These are phyloP conservation scores for Osmozyma mogii DNA, from an alignment of 805 yeast species.

Conservation along the genomic window DNA sequence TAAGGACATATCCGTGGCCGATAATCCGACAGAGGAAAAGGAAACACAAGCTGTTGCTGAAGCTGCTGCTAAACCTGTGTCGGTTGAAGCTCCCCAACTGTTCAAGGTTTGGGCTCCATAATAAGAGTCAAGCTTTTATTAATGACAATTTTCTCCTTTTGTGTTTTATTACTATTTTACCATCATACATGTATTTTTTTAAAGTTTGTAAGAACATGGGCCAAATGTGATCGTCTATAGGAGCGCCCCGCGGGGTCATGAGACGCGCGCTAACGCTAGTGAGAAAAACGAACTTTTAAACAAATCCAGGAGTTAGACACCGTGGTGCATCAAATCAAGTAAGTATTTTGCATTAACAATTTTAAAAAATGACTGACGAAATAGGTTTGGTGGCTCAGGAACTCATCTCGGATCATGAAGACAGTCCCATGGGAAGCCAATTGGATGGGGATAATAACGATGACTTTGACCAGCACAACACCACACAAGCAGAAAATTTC, in stretches of 20 bases:
- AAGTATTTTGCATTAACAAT: too few species aligned
- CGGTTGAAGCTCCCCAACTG: constrained; percentile 33
- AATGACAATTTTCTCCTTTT: background rate
- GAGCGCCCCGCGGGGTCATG: constrained; percentile 3
- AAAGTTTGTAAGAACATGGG: background rate
- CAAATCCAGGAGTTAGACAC: too few species aligned
- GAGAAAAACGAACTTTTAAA: background rate
- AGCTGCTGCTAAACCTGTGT: constrained; percentile 23
- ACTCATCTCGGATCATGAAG: too few species aligned
- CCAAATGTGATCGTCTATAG: background rate
- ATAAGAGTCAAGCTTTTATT: constrained; percentile 1
- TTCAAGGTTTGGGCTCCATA: constrained; percentile 40
- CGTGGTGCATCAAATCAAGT: too few species aligned
- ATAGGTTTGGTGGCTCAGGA: too few species aligned
- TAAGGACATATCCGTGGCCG: constrained; percentile 4
- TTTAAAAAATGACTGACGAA: too few species aligned
- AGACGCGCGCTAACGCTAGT: constrained; percentile 1
- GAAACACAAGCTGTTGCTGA: constrained; percentile 3
- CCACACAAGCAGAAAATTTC: too few species aligned
- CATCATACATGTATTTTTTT: background rate
- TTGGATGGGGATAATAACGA: too few species aligned
- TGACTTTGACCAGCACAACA: too few species aligned
- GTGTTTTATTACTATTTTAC: background rate
- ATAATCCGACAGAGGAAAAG: constrained; percentile 2
- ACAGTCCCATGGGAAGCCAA: too few species aligned